phyloP scores from a whole-genome alignment of 306 rosid species.

The Ammopiptanthus mongolicus region DNA sequence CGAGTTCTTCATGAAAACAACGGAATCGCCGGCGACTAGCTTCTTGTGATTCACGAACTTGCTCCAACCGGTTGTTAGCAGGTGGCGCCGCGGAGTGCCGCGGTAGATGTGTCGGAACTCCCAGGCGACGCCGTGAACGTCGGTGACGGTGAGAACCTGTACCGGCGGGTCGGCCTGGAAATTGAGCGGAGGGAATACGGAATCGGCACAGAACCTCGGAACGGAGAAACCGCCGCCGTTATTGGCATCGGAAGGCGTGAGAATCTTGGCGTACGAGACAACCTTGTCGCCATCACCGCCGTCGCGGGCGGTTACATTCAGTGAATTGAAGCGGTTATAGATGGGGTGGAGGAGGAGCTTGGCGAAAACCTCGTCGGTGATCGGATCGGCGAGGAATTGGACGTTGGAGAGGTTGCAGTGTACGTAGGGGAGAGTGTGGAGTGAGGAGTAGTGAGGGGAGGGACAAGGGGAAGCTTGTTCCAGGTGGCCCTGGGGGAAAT shows the following conservation, averaged over 20 bases:
- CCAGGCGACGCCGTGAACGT: constrained; percentile 55
- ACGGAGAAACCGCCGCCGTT: constrained; percentile 66
- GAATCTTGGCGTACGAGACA: constrained; percentile 44
- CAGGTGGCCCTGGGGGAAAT: constrained; percentile 61
- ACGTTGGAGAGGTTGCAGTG: constrained; percentile 34
- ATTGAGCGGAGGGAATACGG: constrained; percentile 49
- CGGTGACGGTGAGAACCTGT: constrained; percentile 49
- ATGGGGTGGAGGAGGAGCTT: constrained; percentile 44
- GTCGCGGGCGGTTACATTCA: background rate
- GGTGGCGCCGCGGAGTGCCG: constrained; percentile 53
- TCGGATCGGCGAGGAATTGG: constrained; percentile 34
- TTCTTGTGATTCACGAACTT: constrained; percentile 55
- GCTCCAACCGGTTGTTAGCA: constrained; percentile 71
- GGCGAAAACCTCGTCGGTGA: constrained; percentile 45
- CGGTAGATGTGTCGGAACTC: constrained; percentile 54
- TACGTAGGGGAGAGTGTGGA: constrained; percentile 20
- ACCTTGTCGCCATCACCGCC: background rate
- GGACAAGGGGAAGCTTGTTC: constrained; percentile 33
- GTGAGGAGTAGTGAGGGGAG: constrained; percentile 14
- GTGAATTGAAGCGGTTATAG: background rate
- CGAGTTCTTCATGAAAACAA: constrained; percentile 42
- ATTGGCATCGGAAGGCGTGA: constrained; percentile 61
- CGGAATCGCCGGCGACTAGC: constrained; percentile 56
- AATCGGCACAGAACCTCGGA: constrained; percentile 55
- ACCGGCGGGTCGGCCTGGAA: constrained; percentile 40